Percentiles rank a stretch among this genome's conserved stretches.
Evolutionary conservation across 345 rosid species (phyloP).

Genomic region (Lepidium didymum): DNA sequence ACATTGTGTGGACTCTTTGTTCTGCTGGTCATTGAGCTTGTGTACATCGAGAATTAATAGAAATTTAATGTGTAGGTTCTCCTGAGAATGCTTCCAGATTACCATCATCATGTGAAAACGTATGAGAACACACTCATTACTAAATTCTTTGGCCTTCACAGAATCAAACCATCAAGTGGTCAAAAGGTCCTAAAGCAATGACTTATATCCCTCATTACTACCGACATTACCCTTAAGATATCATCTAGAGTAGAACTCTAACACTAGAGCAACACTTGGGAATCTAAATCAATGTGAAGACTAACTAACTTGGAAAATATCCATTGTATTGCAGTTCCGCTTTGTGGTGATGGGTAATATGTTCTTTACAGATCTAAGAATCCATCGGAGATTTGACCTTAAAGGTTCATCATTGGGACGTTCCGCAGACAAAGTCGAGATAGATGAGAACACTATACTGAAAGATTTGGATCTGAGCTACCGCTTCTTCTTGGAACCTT

Average conservation of each 20-base stretch:
- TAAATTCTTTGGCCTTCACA: constrained; percentile 97
- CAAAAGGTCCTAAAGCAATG: constrained; percentile 59
- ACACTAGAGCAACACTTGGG: not conserved
- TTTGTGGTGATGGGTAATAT: constrained; percentile 99
- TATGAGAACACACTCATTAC: constrained; percentile 94
- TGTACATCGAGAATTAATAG: constrained; percentile 9
- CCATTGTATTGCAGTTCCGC: constrained; percentile 63
- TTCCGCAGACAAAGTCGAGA: constrained; percentile 85
- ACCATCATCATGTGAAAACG: constrained; percentile 83
- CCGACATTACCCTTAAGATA: not conserved
- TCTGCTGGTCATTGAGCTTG: not conserved
- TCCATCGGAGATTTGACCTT: constrained; percentile 92
- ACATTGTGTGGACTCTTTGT: not conserved
- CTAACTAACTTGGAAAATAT: constrained; percentile 14
- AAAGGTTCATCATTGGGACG: constrained; percentile 95
- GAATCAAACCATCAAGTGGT: constrained; percentile 97
- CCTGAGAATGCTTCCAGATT: constrained; percentile 91
- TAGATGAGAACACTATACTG: constrained; percentile 90
- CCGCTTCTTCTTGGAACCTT: constrained; percentile 77
- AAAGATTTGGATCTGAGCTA: constrained; percentile 93
- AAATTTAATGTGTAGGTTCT: constrained; percentile 56
- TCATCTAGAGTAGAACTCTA: not conserved
- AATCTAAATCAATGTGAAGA: not conserved
- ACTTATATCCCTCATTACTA: not conserved
- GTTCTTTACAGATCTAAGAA: constrained; percentile 97